Conservation (phyloP, 345 rosid genomes). For the Laguncularia racemosa region DNA sequence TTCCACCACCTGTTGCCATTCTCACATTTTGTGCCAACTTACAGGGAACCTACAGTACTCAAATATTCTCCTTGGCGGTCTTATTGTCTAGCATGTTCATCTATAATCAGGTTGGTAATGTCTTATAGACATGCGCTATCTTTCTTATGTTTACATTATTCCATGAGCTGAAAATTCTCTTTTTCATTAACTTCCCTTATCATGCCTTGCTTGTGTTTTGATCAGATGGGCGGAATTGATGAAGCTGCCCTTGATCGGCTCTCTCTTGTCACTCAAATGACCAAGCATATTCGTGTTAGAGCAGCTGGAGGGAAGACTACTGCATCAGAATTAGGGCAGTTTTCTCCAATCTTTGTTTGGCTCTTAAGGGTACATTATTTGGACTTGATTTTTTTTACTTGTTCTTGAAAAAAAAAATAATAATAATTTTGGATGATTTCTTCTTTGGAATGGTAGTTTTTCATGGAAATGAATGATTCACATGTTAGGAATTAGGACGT, state of each 20-base stretch:
- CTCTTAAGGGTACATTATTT: conserved; percentile 67
- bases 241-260: conserved; percentile 95
- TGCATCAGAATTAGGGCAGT: conserved; percentile 86
- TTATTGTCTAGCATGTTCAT: conserved; percentile 95
- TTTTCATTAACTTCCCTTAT: neutral
- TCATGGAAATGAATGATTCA: too few species aligned
- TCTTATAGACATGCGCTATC: conserved; percentile 2
- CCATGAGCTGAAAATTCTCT: neutral
- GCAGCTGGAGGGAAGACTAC: conserved; percentile 74
- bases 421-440: neutral
- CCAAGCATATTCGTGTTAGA: conserved; percentile 91
- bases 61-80: conserved; percentile 95
- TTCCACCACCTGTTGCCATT: neutral
- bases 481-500: too few species aligned
- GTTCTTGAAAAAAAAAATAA: neutral
- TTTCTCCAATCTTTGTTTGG: conserved; percentile 98
- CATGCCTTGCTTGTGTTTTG: conserved; percentile 3
- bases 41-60: conserved; percentile 98
- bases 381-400: neutral
- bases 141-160: neutral
- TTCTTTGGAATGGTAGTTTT: too few species aligned
- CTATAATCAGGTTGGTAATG: conserved; percentile 72
- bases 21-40: conserved; percentile 1
- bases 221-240: conserved; percentile 94
- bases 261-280: conserved; percentile 96